Evolutionary conservation across 768 basidiomycete genomes (phyloP).

Genomic region (Serpula lacrymans): DNA sequence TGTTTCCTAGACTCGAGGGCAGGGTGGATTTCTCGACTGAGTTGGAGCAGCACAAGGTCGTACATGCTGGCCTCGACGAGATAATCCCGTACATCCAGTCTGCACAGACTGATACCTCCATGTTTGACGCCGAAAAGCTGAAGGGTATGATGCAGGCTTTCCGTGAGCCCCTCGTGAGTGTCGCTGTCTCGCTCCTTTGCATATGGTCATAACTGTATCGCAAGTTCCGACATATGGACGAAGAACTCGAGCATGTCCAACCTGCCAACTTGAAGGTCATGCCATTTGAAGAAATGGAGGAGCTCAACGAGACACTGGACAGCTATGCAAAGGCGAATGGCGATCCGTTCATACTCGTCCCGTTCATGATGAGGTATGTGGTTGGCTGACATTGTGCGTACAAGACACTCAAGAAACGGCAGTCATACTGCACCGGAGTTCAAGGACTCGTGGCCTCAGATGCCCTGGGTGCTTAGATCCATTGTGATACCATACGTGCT

Average conservation of each 20-base stretch:
- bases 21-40: slow-evolving; percentile 38
- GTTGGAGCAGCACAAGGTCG: slow-evolving; percentile 31
- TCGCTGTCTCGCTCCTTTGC: not conserved
- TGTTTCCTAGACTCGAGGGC: slow-evolving; percentile 34
- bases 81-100: slow-evolving; percentile 22
- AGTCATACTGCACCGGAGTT: slow-evolving; percentile 38
- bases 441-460: slow-evolving; percentile 34
- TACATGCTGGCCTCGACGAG: slow-evolving; percentile 27
- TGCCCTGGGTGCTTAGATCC: slow-evolving; percentile 38
- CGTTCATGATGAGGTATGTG: slow-evolving; percentile 35
- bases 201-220: not conserved
- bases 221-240: slow-evolving; percentile 35
- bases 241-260: slow-evolving; percentile 33
- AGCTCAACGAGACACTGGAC: slow-evolving; percentile 24
- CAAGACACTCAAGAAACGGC: not conserved
- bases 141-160: slow-evolving; percentile 25
- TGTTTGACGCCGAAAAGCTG: slow-evolving; percentile 27
- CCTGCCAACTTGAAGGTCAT: slow-evolving; percentile 30
- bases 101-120: slow-evolving; percentile 21
- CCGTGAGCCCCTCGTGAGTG: slow-evolving; percentile 30
- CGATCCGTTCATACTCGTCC: slow-evolving; percentile 30
- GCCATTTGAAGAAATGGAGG: slow-evolving; percentile 13
- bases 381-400: not conserved
- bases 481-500: slow-evolving; percentile 34
- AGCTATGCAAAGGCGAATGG: slow-evolving; percentile 31